Percentiles rank a stretch among this genome's conserved stretches.
These are phyloP conservation scores for Alectoria sarmentosa DNA, from an alignment of 495 filamentous ascomycete species.

Conservation along the genomic window DNA sequence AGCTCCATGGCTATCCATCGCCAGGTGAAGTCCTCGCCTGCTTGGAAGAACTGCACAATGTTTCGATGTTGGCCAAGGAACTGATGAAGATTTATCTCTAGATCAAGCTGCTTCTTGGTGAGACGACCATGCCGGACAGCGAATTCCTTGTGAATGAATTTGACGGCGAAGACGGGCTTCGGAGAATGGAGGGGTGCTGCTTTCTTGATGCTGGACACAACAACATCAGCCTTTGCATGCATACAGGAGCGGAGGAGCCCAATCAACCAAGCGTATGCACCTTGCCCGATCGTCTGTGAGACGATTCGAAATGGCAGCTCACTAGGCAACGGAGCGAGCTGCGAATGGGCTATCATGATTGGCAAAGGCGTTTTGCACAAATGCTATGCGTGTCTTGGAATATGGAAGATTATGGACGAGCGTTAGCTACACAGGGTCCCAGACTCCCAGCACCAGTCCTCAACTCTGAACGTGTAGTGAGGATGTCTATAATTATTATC, in stretches of 20 bases:
- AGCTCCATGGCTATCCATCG: conserved; percentile 98
- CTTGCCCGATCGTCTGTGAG: conserved; percentile 91
- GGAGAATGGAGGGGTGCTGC: conserved; percentile 62
- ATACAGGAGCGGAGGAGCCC: conserved; percentile 15
- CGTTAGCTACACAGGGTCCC: too few relatives aligned
- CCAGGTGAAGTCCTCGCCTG: conserved; percentile 85
- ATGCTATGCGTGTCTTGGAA: not conserved
- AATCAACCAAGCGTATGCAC: conserved; percentile 92
- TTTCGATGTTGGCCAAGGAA: conserved; percentile 85
- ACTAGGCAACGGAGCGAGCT: conserved; percentile 76
- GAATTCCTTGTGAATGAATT: conserved; percentile 96
- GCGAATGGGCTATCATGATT: conserved; percentile 59
- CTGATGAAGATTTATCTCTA: conserved; percentile 83
- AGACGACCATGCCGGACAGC: conserved; percentile 84
- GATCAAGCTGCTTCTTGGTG: conserved; percentile 74
- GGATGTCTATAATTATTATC: not conserved
- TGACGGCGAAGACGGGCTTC: conserved; percentile 80
- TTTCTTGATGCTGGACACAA: conserved; percentile 68
- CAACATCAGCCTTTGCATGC: conserved; percentile 8
- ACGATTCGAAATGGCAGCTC: conserved; percentile 84
- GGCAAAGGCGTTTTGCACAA: not conserved
- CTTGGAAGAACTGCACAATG: conserved; percentile 84
- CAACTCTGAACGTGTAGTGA: not conserved
- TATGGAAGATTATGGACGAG: too few relatives aligned
- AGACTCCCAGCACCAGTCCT: not conserved